Evolutionary conservation across 2,329 filamentous ascomycete genomes (phyloP).

Genomic region (Monosporascus sp.): DNA sequence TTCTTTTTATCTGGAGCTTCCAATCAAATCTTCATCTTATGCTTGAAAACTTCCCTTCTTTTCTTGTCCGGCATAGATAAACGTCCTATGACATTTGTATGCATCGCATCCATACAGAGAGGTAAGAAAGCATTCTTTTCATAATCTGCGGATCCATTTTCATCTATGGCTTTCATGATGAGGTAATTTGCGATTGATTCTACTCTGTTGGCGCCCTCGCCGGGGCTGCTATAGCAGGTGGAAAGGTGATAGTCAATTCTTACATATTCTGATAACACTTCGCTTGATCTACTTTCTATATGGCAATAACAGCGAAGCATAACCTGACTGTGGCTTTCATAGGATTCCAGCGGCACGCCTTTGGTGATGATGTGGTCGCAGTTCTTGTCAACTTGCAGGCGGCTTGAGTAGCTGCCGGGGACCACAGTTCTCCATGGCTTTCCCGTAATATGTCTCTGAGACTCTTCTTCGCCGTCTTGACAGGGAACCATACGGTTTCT

Average conservation of each 20-base stretch:
- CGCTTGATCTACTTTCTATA: slow-evolving; percentile 1
- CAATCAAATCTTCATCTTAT: slow-evolving; percentile 1
- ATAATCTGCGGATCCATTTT: slow-evolving; percentile 7
- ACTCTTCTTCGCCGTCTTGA: too few relatives aligned
- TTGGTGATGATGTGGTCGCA: too few relatives aligned
- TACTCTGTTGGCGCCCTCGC: slow-evolving; percentile 79
- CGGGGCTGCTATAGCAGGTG: slow-evolving; percentile 77
- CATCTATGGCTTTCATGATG: slow-evolving; percentile 60
- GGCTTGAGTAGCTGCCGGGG: too few relatives aligned
- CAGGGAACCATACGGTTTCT: too few relatives aligned
- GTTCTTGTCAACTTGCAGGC: too few relatives aligned
- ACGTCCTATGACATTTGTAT: not conserved
- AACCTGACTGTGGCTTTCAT: not conserved
- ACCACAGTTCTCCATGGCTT: too few relatives aligned
- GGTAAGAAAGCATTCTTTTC: slow-evolving; percentile 13
- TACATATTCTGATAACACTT: slow-evolving; percentile 88
- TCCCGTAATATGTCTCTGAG: too few relatives aligned
- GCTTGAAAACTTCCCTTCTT: slow-evolving; percentile 12
- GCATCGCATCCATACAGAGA: not conserved
- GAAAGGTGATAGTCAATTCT: slow-evolving; percentile 89
- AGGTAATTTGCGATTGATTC: slow-evolving; percentile 99
- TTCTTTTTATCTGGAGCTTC: slow-evolving; percentile 4
- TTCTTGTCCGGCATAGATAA: slow-evolving; percentile 6
- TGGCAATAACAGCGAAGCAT: not conserved
- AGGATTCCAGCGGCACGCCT: too few relatives aligned